Base-by-base conservation (phyloP, 108 stramenopile genomes). In the Aurantiochytrium sp. region DNA sequence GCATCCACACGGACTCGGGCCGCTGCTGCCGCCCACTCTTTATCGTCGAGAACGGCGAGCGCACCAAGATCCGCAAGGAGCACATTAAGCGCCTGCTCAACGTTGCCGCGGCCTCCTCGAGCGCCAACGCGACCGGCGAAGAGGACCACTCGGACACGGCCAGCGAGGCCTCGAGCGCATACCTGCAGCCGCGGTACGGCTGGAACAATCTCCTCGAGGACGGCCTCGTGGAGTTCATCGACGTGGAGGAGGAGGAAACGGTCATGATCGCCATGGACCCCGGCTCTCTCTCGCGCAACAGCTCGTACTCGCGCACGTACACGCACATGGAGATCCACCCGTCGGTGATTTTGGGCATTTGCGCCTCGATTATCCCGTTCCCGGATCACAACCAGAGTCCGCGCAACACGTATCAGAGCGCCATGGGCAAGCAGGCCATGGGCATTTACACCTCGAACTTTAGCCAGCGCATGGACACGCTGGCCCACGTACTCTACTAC, bases 381-480 rank as follows among this genome's bases (percentile, higher is more conserved):
- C 99, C 99, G 1, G 97, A 99, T 92, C 99, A 99, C 94, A 99
- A 99, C 87, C 99, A 99, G 91, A 94, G 95, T 45, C 99, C 99
- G 4, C 93, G 96, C 65, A 94, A 92, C 55, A 97, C 97, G 0
- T 97, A 97, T 89, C 96, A 96, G 69, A 94, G 95, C 34, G 99
- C 99, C 55, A 99, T 99, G 99, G 98, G 98, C 37, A 99, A 99
- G 91, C 98, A 99, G 91, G 98, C 99, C 42, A 99, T 99, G 94
- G 99, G 99, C 87, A 96, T 95, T 21, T 93, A 97, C 42, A 95
- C 95, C 30, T 92, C 96, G 68, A 99, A 99, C 90, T 95, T 98
- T 93, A 97, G 97, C 91, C 96, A 95, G 86, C 90, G 99, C 10
- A 96, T 98, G 90, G 99, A 99, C 92, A 96, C 96, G 22, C 91